Base-by-base conservation (phyloP, 2,329 filamentous ascomycete species). In the Pseudonectria buxi region DNA sequence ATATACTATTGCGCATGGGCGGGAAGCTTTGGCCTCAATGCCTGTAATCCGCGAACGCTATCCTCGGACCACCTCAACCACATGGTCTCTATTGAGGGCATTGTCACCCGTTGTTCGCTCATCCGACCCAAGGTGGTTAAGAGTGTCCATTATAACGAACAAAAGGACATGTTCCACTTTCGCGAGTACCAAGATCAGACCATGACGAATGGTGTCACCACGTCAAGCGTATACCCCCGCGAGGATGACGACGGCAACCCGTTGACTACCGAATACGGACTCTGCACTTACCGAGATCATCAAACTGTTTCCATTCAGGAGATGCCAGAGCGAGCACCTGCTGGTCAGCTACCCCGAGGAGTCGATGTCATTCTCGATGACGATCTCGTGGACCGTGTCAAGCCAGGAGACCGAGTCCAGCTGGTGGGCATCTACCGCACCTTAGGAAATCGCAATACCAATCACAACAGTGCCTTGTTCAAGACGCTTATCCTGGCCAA, bases 251-350 rank as follows among this genome's bases (percentile, higher is more conserved):
- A 95, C 9, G 88, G 89, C 43, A 95, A 96, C 56, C 84, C 90
- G 3, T 72, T 98, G 14, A 77, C 87, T 39, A 98, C 92, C 4
- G 92, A 98, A 58, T 98, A 96, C 59, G 92, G 92, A 15, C 90
- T 94, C 65, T 94, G 83, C 59, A 92, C 84, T 33, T 98, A 95
- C 64, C 77, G 90, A 55, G 92, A 98, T 59, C 92, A 98, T 58
- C 92, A 98, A 62, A 95, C 86, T 12, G 87, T 98, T 41, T 95
- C 90, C 0, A 95, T 98, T 47, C 92, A 98, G 64, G 92, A 98
- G 68, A 98, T 98, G 92, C 92, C 92, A 1, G 92, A 98, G 63
- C 75, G 90, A 50, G 92, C 92, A 3, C 92, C 92, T 35, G 90
- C 92, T 40, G 92, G 92, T 35, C 92, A 96, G 68, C 74, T 98